phyloP scores from a whole-genome alignment of 75 land plant species.

The Picea sitchensis region DNA sequence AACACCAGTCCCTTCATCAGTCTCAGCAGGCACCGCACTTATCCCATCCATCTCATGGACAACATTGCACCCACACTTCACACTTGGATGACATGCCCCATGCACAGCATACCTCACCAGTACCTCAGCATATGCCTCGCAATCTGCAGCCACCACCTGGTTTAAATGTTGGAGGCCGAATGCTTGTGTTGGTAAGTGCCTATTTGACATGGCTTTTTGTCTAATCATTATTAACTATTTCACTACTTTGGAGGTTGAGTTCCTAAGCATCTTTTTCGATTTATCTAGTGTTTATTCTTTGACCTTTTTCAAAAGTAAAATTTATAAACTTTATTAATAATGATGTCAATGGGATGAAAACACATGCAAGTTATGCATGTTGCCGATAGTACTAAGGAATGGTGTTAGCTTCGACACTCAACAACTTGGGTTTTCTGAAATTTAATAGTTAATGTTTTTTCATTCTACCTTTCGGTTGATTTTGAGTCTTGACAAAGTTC shows the following conservation, averaged over 20 bases:
- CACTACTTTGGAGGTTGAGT: not conserved
- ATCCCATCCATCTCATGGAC: slow-evolving; percentile 36
- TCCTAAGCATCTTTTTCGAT: not conserved
- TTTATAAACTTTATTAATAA: slow-evolving; percentile 1
- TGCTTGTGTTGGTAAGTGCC: slow-evolving; percentile 52
- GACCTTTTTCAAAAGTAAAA: not conserved
- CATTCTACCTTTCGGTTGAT: no score
- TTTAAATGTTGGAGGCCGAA: slow-evolving; percentile 50
- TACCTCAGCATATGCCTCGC: slow-evolving; percentile 58
- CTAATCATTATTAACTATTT: not conserved
- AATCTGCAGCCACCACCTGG: slow-evolving; percentile 43
- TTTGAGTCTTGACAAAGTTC: no score
- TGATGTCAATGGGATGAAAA: not conserved
- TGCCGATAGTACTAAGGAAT: not conserved
- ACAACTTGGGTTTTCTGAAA: not conserved
- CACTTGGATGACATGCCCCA: slow-evolving; percentile 55
- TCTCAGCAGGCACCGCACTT: slow-evolving; percentile 38
- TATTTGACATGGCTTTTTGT: slow-evolving; percentile 8
- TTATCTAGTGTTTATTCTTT: not conserved
- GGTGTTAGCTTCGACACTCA: not conserved
- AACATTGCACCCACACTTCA: slow-evolving; percentile 56
- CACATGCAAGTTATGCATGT: not conserved
- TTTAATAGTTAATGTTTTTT: not conserved
- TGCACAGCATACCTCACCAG: slow-evolving; percentile 40
- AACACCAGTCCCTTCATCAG: slow-evolving; percentile 52